Conservation (phyloP, 2,329 filamentous ascomycete species). For the Sordariomycetes sp. region DNA sequence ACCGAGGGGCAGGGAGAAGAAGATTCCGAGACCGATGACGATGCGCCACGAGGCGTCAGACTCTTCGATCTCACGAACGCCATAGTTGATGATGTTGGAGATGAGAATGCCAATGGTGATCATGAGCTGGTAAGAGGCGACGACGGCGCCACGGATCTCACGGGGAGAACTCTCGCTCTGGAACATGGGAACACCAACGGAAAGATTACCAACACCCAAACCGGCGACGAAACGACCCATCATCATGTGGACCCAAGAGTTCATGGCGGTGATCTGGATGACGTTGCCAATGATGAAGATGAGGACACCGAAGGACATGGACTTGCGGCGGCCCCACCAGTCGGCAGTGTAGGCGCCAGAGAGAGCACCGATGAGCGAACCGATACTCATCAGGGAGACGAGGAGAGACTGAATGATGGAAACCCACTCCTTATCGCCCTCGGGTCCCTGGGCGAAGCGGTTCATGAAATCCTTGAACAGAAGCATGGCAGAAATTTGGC, state of each 20-base stretch:
- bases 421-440: conserved; percentile 26
- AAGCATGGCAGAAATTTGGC: conserved; percentile 45
- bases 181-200: conserved; percentile 58
- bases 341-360: conserved; percentile 45
- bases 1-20: conserved; percentile 42
- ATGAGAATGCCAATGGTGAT: conserved; percentile 62
- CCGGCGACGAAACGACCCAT: conserved; percentile 59
- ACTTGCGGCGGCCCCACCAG: conserved; percentile 46
- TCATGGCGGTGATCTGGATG: conserved; percentile 51
- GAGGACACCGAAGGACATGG: conserved; percentile 40
- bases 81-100: conserved; percentile 45
- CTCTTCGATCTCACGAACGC: conserved; percentile 31
- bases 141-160: conserved; percentile 54
- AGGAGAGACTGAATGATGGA: conserved; percentile 39
- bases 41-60: conserved; percentile 44
- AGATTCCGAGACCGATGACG: conserved; percentile 46
- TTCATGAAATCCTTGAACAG: conserved; percentile 42
- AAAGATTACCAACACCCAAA: conserved; percentile 58
- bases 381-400: conserved; percentile 47
- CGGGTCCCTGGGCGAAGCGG: conserved; percentile 41
- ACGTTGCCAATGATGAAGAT: conserved; percentile 57
- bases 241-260: conserved; percentile 54
- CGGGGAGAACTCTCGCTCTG: conserved; percentile 55
- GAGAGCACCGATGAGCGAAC: conserved; percentile 44
- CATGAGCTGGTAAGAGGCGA: conserved; percentile 65